phyloP scores from a whole-genome alignment of 2,329 filamentous ascomycete genomes.

The Epichloe gansuensis region DNA sequence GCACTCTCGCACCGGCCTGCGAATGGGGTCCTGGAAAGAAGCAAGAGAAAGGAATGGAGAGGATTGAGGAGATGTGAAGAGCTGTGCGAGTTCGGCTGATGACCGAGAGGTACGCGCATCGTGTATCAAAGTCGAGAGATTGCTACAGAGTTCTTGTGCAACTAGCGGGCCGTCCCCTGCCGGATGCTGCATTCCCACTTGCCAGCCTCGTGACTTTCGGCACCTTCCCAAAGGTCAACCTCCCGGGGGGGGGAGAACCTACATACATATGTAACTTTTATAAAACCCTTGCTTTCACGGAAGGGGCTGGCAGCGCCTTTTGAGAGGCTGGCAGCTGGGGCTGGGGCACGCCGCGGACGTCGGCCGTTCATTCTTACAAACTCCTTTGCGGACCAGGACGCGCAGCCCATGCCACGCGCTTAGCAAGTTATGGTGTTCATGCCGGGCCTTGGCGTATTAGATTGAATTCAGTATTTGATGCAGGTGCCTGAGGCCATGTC shows the following conservation, averaged over 20 bases:
- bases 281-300: too few species aligned
- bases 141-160: neutral
- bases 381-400: too few species aligned
- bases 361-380: too few species aligned
- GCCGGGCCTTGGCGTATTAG: neutral
- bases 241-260: too few species aligned
- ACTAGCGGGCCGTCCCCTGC: neutral
- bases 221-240: too few species aligned
- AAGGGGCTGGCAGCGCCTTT: too few species aligned
- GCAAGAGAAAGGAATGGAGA: neutral
- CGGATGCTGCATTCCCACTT: neutral
- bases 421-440: too few species aligned
- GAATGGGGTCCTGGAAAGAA: neutral
- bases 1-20: too few species aligned
- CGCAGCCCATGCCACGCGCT: too few species aligned
- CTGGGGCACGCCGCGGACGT: too few species aligned
- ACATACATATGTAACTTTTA: too few species aligned
- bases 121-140: neutral
- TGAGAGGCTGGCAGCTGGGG: too few species aligned
- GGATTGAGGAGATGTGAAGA: neutral
- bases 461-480: conserved; percentile 1
- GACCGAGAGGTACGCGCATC: neutral
- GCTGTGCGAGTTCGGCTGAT: neutral
- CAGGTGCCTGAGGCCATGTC: neutral
- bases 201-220: conserved; percentile 4